phyloP scores from a whole-genome alignment of 257 asterid species.

The Pogostemon cablin region DNA sequence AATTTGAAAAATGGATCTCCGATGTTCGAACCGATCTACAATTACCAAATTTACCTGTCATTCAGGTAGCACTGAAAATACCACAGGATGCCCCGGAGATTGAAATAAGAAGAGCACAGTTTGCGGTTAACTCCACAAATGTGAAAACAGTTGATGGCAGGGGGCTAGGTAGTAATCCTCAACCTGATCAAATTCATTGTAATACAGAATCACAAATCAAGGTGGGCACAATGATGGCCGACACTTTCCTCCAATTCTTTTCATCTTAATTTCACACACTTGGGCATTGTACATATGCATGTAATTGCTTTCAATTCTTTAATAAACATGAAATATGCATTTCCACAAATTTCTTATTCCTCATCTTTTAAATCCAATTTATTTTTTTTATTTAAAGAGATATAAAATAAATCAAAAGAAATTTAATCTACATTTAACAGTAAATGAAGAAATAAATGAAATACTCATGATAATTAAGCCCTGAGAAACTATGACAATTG shows the following conservation, averaged over 20 bases:
- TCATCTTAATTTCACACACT: too few relatives aligned
- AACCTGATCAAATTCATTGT: neutral
- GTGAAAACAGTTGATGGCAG: conserved; percentile 4
- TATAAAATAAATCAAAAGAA: too few relatives aligned
- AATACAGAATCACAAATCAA: neutral
- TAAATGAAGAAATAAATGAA: too few relatives aligned
- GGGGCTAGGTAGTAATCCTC: neutral
- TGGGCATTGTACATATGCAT: too few relatives aligned
- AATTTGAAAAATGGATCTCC: conserved; percentile 28
- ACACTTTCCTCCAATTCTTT: neutral
- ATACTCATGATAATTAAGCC: too few relatives aligned
- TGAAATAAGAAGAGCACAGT: neutral
- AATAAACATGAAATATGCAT: too few relatives aligned
- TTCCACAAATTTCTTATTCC: too few relatives aligned
- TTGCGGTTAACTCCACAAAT: neutral
- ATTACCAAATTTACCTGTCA: conserved; percentile 37
- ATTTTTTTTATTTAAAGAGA: too few relatives aligned
- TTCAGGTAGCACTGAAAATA: conserved; percentile 36
- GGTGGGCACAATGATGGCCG: neutral
- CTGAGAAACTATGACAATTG: too few relatives aligned
- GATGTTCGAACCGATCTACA: conserved; percentile 43
- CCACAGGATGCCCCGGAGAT: neutral
- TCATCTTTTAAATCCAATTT: too few relatives aligned
- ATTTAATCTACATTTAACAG: too few relatives aligned
- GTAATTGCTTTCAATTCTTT: too few relatives aligned